These are phyloP conservation scores for Lipomyces sp. DNA, from an alignment of 805 yeast genomes.

Conservation along the genomic window DNA sequence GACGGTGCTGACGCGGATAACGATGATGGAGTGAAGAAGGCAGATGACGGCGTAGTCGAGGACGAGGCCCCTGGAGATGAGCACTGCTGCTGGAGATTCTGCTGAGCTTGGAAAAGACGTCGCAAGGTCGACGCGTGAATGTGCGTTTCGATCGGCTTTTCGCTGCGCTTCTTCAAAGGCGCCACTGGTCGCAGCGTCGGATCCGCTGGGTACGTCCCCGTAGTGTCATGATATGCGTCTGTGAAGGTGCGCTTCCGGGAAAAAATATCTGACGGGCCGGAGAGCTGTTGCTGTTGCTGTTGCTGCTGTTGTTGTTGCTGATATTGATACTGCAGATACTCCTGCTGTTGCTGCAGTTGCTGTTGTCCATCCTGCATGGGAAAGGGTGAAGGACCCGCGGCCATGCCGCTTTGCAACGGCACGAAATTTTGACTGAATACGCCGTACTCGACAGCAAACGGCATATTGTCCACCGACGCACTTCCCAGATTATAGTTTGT, in stretches of 20 bases:
- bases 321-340: neutral
- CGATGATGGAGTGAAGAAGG: too few species aligned
- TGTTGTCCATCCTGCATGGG: too few species aligned
- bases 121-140: slow-evolving; percentile 12
- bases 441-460: too few species aligned
- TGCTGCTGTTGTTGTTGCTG: slow-evolving; percentile 2
- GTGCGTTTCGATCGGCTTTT: slow-evolving; percentile 22
- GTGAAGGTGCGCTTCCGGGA: neutral
- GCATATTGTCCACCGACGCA: too few species aligned
- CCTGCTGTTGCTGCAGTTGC: neutral
- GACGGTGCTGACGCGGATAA: too few species aligned
- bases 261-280: neutral
- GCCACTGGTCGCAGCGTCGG: neutral
- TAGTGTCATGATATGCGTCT: neutral
- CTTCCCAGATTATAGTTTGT: too few species aligned
- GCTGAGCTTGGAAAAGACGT: neutral
- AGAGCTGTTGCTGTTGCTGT: slow-evolving; percentile 1
- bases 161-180: slow-evolving; percentile 17
- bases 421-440: too few species aligned
- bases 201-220: neutral
- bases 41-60: too few species aligned
- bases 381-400: too few species aligned
- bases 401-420: too few species aligned
- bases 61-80: slow-evolving; percentile 13
- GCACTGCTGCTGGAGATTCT: neutral